phyloP scores from a whole-genome alignment of 1,284 basidiomycete genomes.

The Pseudozyma pruni region DNA sequence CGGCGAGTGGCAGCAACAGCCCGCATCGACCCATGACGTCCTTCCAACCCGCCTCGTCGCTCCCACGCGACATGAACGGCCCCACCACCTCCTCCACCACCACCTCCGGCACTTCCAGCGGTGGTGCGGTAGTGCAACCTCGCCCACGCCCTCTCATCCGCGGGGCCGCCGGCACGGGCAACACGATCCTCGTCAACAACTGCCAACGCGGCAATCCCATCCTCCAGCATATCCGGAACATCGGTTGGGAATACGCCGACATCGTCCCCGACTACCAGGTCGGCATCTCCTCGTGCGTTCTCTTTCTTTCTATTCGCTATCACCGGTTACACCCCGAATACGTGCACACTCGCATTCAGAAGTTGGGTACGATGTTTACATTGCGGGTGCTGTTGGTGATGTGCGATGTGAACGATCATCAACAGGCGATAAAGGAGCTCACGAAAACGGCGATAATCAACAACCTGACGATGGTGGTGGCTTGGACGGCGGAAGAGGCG shows the following conservation, averaged over 20 bases:
- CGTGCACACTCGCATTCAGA: slow-evolving; percentile 87
- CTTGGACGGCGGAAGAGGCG: slow-evolving; percentile 89
- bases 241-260: slow-evolving; percentile 93
- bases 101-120: not conserved
- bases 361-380: slow-evolving; percentile 82
- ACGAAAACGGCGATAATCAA: slow-evolving; percentile 85
- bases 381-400: slow-evolving; percentile 87
- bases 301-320: slow-evolving; percentile 80
- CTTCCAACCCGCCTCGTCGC: slow-evolving; percentile 42
- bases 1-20: not conserved
- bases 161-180: slow-evolving; percentile 49
- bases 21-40: slow-evolving; percentile 28
- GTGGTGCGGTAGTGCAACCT: slow-evolving; percentile 22
- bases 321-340: slow-evolving; percentile 98
- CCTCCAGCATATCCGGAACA: slow-evolving; percentile 82
- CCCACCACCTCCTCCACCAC: not conserved
- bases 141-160: slow-evolving; percentile 53
- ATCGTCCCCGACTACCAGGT: slow-evolving; percentile 79
- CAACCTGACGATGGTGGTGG: slow-evolving; percentile 88
- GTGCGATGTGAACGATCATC: slow-evolving; percentile 92
- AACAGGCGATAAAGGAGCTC: slow-evolving; percentile 87
- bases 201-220: slow-evolving; percentile 85
- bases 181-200: slow-evolving; percentile 58
- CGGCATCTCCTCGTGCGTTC: slow-evolving; percentile 55
- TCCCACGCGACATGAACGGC: slow-evolving; percentile 16